Evolutionary conservation across 331 rosid species (phyloP).

Genomic region (Saraca asoca): DNA sequence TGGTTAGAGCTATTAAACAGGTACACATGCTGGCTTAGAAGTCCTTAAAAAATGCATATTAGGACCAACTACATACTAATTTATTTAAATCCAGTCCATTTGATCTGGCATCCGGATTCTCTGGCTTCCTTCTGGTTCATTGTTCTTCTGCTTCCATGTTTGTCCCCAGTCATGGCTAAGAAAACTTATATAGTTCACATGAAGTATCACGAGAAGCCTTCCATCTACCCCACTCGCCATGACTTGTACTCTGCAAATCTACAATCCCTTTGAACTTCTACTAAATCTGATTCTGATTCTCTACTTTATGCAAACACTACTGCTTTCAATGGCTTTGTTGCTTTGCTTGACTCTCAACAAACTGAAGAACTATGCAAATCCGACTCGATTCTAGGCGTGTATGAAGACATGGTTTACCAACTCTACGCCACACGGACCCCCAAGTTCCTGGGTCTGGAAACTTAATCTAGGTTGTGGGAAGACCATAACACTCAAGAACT

Average conservation of each 20-base stretch:
- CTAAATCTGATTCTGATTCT: conserved; percentile 32
- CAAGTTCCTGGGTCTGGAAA: conserved; percentile 62
- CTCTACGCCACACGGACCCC: conserved; percentile 91
- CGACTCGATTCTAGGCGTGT: conserved; percentile 55
- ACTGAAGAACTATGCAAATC: conserved; percentile 59
- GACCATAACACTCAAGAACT: conserved; percentile 54
- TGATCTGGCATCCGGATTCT: too few relatives aligned
- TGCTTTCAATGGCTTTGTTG: conserved; percentile 77
- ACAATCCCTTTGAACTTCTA: conserved; percentile 41
- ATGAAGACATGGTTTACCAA: conserved; percentile 60
- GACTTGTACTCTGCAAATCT: conserved; percentile 73
- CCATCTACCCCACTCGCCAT: conserved; percentile 46
- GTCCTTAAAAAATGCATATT: too few relatives aligned
- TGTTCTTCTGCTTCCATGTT: conserved; percentile 22
- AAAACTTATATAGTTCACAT: conserved; percentile 71
- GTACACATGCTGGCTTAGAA: too few relatives aligned
- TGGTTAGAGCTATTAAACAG: too few relatives aligned
- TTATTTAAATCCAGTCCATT: too few relatives aligned
- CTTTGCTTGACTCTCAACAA: conserved; percentile 50
- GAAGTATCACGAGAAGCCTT: conserved; percentile 53
- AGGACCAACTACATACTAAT: too few relatives aligned
- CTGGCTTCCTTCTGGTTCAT: conserved; percentile 26
- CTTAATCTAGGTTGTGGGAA: conserved; percentile 48
- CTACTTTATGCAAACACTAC: conserved; percentile 61
- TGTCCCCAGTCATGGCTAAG: conserved; percentile 31